These are phyloP conservation scores for Lagenidium giganteum DNA, from an alignment of 352 stramenopile genomes.

Conservation along the genomic window DNA sequence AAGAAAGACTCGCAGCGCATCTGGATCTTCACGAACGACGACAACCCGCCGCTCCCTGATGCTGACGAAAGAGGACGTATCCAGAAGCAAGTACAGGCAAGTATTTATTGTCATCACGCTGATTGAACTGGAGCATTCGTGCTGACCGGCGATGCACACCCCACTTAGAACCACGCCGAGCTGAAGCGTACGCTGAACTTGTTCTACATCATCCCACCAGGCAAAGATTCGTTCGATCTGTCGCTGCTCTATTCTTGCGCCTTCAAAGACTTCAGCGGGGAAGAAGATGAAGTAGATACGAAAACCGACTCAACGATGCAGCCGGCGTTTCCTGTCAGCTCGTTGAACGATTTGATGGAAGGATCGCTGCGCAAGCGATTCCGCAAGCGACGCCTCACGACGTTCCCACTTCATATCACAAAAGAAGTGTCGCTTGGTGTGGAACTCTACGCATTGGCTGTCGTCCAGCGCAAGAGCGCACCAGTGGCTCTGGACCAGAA, in stretches of 20 bases:
- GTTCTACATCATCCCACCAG: constrained; percentile 69
- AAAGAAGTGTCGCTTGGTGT: constrained; percentile 75
- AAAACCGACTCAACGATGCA: constrained; percentile 28
- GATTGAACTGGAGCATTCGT: too few species aligned
- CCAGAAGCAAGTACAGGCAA: constrained; percentile 75
- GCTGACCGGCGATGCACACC: too few species aligned
- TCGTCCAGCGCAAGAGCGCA: constrained; percentile 57
- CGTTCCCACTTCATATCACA: constrained; percentile 58
- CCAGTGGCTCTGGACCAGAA: constrained; percentile 59
- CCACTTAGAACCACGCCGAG: constrained; percentile 77
- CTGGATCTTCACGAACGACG: constrained; percentile 85
- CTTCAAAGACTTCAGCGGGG: constrained; percentile 57
- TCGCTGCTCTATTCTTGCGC: constrained; percentile 51
- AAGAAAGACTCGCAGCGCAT: constrained; percentile 83
- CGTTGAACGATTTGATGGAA: constrained; percentile 75
- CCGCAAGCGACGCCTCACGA: constrained; percentile 69
- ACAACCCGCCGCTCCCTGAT: constrained; percentile 39
- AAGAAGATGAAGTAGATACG: constrained; percentile 16
- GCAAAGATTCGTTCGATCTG: constrained; percentile 49
- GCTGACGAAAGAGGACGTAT: constrained; percentile 52
- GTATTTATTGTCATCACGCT: too few species aligned
- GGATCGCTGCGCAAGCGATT: constrained; percentile 76
- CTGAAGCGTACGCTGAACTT: constrained; percentile 70
- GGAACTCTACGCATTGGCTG: constrained; percentile 59
- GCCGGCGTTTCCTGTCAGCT: constrained; percentile 64